Conservation (phyloP, 2,329 filamentous ascomycete genomes). For the Ceratocystis alfenasii region DNA sequence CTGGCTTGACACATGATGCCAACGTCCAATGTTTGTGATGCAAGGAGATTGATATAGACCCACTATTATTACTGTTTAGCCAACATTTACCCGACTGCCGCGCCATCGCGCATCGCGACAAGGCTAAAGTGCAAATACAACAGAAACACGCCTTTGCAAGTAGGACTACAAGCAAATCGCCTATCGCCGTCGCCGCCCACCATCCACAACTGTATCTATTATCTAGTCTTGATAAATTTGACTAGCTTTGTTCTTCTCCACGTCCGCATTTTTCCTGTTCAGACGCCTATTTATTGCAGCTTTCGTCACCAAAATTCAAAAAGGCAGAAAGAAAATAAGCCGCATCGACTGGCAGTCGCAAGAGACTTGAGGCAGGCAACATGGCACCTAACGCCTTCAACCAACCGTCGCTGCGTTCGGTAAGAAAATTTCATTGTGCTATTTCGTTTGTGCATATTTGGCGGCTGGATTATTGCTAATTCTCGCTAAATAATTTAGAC, state of each 20-base stretch:
- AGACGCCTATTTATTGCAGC: too few relatives aligned
- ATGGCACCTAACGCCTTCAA: slow-evolving; percentile 13
- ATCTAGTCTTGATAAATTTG: too few relatives aligned
- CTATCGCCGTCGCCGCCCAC: neutral
- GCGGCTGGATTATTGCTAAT: neutral
- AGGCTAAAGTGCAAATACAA: neutral
- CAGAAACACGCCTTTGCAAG: neutral
- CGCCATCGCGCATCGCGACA: slow-evolving; percentile 5
- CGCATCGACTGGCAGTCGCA: too few relatives aligned
- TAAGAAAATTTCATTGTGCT: neutral
- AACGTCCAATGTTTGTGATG: too few relatives aligned
- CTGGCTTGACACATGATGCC: too few relatives aligned
- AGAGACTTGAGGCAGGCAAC: neutral
- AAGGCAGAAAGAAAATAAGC: too few relatives aligned
- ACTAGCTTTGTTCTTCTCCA: too few relatives aligned
- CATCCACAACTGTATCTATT: neutral
- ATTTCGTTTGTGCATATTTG: neutral
- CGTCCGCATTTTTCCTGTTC: too few relatives aligned
- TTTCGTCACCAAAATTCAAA: too few relatives aligned
- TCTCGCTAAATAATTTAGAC: slow-evolving; percentile 31
- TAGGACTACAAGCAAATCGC: neutral
- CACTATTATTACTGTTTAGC: neutral
- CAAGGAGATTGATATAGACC: too few relatives aligned
- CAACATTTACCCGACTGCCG: neutral
- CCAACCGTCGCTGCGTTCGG: slow-evolving; percentile 14